These are phyloP conservation scores for Helichrysum umbraculigerum DNA, from an alignment of 129 eudicot genomes.

Conservation along the genomic window DNA sequence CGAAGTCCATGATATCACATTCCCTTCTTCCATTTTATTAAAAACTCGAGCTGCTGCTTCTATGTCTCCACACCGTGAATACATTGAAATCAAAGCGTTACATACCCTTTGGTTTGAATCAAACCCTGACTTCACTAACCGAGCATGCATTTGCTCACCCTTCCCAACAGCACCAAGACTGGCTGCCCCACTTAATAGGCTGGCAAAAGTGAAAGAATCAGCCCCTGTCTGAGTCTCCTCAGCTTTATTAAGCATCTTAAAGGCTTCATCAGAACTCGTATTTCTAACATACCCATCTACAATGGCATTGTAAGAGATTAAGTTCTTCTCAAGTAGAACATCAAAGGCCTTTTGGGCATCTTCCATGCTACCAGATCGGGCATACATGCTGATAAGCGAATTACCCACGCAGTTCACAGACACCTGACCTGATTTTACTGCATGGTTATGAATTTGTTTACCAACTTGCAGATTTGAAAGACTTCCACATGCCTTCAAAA, in stretches of 20 bases:
- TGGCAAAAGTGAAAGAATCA: conserved; percentile 72
- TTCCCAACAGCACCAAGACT: conserved; percentile 68
- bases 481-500: conserved; percentile 59
- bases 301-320: conserved; percentile 57
- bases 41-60: conserved; percentile 61
- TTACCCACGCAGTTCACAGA: conserved; percentile 67
- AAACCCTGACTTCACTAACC: conserved; percentile 61
- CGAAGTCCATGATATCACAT: conserved; percentile 75
- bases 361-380: conserved; percentile 58
- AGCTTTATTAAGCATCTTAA: conserved; percentile 44
- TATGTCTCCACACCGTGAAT: conserved; percentile 66
- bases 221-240: conserved; percentile 37
- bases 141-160: conserved; percentile 76
- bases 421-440: conserved; percentile 54
- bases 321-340: conserved; percentile 58
- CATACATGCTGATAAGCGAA: conserved; percentile 74
- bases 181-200: conserved; percentile 81
- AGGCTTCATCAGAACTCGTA: conserved; percentile 43
- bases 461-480: conserved; percentile 48
- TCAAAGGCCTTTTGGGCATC: conserved; percentile 79
- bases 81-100: conserved; percentile 71
- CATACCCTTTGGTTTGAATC: conserved; percentile 43
- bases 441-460: conserved; percentile 62
- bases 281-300: conserved; percentile 61
- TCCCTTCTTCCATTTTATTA: conserved; percentile 41